Percentiles rank a stretch among this genome's conserved stretches.
Evolutionary conservation across 192 early-diverging fungal species (phyloP).

Genomic region (Haplosporangium gracile): DNA sequence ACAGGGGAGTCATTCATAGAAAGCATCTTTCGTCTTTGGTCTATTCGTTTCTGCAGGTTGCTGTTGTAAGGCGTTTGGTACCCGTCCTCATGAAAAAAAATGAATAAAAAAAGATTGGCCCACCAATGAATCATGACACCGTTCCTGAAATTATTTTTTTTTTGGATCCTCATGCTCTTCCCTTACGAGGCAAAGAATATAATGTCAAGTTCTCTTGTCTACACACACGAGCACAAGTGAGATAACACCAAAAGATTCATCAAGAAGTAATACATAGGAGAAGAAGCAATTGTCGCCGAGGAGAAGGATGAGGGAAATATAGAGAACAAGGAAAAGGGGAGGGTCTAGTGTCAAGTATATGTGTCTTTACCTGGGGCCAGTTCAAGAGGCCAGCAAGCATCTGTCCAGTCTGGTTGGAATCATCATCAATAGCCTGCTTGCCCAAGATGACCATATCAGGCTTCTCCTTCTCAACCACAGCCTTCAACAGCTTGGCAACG

Average conservation of each 20-base stretch:
- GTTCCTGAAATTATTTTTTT: constrained; percentile 22
- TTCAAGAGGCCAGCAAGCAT: constrained; percentile 96
- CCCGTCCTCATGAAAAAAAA: neutral
- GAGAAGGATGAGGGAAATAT: neutral
- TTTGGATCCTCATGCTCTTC: neutral
- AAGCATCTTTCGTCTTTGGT: neutral
- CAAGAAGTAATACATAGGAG: neutral
- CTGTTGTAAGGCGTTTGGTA: neutral
- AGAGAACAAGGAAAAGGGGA: neutral
- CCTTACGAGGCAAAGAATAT: neutral
- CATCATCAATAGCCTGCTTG: constrained; percentile 99
- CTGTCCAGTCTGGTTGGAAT: constrained; percentile 97
- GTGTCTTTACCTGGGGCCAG: constrained; percentile 85
- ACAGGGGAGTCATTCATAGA: neutral
- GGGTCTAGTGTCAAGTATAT: neutral
- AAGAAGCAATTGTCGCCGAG: neutral
- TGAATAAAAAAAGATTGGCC: neutral
- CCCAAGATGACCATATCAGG: constrained; percentile 95
- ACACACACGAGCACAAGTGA: constrained; percentile 1
- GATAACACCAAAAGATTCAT: neutral
- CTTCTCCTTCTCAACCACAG: constrained; percentile 89
- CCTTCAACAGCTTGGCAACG: constrained; percentile 95
- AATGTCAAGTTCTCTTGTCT: neutral
- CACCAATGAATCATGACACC: constrained; percentile 13
- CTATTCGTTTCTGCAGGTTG: neutral